Evolutionary conservation across 192 early-diverging fungal species (phyloP).

Genomic region (Rhizophagus prolifer): DNA sequence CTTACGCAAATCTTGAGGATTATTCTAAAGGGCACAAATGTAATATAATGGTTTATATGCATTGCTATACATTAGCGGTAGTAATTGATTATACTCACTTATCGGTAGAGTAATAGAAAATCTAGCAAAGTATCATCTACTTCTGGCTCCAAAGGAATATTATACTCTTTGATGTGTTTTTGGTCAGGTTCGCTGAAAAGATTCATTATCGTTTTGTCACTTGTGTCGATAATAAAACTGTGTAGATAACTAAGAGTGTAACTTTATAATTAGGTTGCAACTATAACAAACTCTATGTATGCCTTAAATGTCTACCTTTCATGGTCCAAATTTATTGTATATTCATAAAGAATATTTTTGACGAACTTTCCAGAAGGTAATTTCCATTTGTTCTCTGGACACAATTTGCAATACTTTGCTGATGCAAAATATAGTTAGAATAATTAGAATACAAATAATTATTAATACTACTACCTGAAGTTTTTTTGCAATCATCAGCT

Average conservation of each 20-base stretch:
- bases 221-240: slow-evolving; percentile 8
- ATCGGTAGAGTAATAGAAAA: slow-evolving; percentile 16
- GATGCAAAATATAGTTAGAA: background rate
- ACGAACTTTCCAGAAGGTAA: background rate
- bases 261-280: background rate
- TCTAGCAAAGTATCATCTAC: slow-evolving; percentile 20
- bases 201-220: background rate
- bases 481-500: background rate
- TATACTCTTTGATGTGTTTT: slow-evolving; percentile 5
- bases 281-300: background rate
- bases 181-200: slow-evolving; percentile 11
- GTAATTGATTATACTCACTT: slow-evolving; percentile 1
- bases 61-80: background rate
- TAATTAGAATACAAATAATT: background rate
- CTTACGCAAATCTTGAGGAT: slow-evolving; percentile 6
- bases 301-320: background rate
- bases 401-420: background rate
- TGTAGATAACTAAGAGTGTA: background rate
- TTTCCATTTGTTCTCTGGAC: background rate
- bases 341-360: slow-evolving; percentile 13
- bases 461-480: background rate
- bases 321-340: slow-evolving; percentile 7
- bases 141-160: slow-evolving; percentile 17
- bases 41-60: background rate
- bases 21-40: background rate